A percentile compares a stretch with the other conserved stretches of the same genome.
phyloP scores from a whole-genome alignment of 2,329 filamentous ascomycete species.

The Colletotrichum gigasporum region DNA sequence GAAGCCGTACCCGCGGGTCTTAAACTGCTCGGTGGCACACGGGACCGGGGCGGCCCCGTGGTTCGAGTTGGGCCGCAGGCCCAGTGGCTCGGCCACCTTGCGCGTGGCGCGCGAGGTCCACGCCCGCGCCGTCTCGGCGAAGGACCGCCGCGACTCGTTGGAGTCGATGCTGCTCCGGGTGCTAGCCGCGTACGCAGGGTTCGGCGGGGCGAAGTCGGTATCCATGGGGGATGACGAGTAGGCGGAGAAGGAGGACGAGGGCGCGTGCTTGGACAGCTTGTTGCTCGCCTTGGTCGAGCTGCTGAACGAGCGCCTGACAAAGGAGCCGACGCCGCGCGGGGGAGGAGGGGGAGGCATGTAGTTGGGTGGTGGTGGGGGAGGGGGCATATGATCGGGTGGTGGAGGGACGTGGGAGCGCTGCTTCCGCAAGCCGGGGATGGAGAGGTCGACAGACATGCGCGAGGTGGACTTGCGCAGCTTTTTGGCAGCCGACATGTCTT shows the following conservation, averaged over 20 bases:
- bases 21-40: constrained; percentile 53
- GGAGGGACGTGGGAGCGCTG: constrained; percentile 35
- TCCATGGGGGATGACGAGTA: constrained; percentile 8
- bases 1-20: constrained; percentile 24
- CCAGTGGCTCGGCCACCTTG: constrained; percentile 39
- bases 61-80: constrained; percentile 56
- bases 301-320: constrained; percentile 28
- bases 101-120: constrained; percentile 22
- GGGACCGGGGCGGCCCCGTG: constrained; percentile 57
- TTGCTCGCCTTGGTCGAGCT: constrained; percentile 33
- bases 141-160: constrained; percentile 23
- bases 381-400: constrained; percentile 39
- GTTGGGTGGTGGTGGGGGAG: constrained; percentile 32
- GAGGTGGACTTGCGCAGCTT: constrained; percentile 63
- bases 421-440: constrained; percentile 43
- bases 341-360: constrained; percentile 22
- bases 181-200: constrained; percentile 12
- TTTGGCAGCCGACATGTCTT: constrained; percentile 48
- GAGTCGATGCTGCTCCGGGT: constrained; percentile 33
- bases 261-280: constrained; percentile 39
- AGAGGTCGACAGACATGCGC: constrained; percentile 50
- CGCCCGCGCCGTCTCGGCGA: constrained; percentile 14
- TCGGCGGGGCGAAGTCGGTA: constrained; percentile 12
- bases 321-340: constrained; percentile 13
- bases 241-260: constrained; percentile 10